Conservation (phyloP, 108 stramenopile genomes). For the Cylindrotheca closterium region DNA sequence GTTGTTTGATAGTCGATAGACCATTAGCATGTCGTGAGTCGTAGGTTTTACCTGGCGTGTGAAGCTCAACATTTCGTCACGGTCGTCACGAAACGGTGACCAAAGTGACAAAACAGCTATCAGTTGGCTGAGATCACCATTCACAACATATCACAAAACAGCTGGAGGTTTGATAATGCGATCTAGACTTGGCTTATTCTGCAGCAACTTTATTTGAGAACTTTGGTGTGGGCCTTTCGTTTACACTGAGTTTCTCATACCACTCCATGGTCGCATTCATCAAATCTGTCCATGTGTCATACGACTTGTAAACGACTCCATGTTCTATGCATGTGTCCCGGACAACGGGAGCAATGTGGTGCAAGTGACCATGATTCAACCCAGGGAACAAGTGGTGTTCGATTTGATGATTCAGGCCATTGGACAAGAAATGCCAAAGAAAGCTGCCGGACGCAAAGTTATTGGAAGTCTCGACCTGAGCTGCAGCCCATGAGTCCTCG, state of each 20-base stretch:
- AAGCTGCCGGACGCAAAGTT: constrained; percentile 49
- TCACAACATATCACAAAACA: constrained; percentile 1
- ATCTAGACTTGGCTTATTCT: neutral
- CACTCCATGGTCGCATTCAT: constrained; percentile 45
- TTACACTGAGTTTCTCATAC: constrained; percentile 35
- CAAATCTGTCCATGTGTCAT: constrained; percentile 41
- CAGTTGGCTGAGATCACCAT: no score
- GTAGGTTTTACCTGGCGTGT: no score
- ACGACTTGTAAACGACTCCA: constrained; percentile 63
- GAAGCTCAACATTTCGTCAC: no score
- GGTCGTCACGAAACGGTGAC: no score
- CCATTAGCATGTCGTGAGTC: no score
- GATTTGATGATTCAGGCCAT: constrained; percentile 66
- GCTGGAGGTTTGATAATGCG: constrained; percentile 1
- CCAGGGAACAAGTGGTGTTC: constrained; percentile 73
- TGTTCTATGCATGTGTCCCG: constrained; percentile 59
- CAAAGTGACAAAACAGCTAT: no score
- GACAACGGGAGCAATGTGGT: constrained; percentile 76
- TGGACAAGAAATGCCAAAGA: constrained; percentile 53
- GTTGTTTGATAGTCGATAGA: no score
- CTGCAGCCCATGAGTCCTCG: constrained; percentile 49
- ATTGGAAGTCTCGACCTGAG: constrained; percentile 64
- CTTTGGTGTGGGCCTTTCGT: constrained; percentile 2
- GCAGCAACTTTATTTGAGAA: neutral
- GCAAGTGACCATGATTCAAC: constrained; percentile 74